These are phyloP conservation scores for Lepiota venenata DNA, from an alignment of 768 basidiomycete species.

Conservation along the genomic window DNA sequence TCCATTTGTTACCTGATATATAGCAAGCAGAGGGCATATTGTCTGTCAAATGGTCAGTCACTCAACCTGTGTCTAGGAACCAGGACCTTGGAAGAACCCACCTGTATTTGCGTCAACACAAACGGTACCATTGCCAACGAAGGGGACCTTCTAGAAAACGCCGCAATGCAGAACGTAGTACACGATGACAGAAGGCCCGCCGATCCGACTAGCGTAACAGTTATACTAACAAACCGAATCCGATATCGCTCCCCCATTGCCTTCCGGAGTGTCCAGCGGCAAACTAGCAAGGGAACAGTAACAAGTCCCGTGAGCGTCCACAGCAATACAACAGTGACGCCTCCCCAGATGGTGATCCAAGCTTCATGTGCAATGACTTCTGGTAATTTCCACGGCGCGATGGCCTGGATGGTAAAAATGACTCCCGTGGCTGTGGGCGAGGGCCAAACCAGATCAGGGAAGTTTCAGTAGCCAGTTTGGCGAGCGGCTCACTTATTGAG, in stretches of 20 bases:
- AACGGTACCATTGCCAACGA: conserved; percentile 4
- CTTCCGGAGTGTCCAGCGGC: neutral
- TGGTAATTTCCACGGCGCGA: neutral
- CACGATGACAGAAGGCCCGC: neutral
- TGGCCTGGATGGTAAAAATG: neutral
- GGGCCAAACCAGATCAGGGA: neutral
- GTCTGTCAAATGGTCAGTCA: neutral
- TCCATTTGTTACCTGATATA: neutral
- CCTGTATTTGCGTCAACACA: conserved; percentile 3
- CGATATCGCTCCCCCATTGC: neutral
- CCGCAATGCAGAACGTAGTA: neutral
- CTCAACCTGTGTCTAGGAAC: too few relatives aligned
- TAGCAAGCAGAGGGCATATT: neutral
- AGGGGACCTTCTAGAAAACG: neutral
- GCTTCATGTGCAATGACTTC: neutral
- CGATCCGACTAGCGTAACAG: neutral
- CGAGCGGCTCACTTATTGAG: neutral
- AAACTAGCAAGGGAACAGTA: neutral
- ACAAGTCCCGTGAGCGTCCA: neutral
- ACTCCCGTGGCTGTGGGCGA: neutral
- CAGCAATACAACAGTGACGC: neutral
- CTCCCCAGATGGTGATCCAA: conserved; percentile 4
- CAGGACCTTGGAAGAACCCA: neutral
- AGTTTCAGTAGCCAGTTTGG: too few relatives aligned
- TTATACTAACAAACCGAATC: neutral